Base-by-base conservation (phyloP, 1,139 yeast genomes). In the Suhomyces chickasaworum region DNA sequence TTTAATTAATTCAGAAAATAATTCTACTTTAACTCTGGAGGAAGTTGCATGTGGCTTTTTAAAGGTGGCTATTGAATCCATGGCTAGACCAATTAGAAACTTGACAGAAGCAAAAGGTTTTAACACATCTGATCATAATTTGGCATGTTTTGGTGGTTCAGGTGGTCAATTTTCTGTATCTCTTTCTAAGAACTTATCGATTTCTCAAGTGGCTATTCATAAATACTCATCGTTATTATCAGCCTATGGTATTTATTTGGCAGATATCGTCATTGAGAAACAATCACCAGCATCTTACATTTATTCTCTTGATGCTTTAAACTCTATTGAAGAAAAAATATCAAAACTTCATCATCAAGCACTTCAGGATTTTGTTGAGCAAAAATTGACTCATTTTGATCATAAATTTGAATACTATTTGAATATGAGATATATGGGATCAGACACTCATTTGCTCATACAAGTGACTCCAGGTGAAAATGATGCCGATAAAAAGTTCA, bases 371-470 rank as follows among this genome's bases (percentile, higher is more conserved):
- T 70, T 63, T 50, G 40, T 59, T 15, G 65, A 58, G 3, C 77
- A 72, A 49, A 58, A 61, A 10, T 62, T 71, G 49, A 51, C 59
- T 6, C 56, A 48, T 2, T 62, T 63, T 42, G 44, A 49, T 3
- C 64, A 73, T 10, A 52, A 58, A 42, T 70, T 77, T 45, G 95
- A 89, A 57, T 77, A 78, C 27, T 87, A 78, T 55, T 69, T 89
- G 53, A 90, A 90, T 60, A 71, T 91, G 75, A 77, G 95, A 57
- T 91, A 88, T 62, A 81, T 82, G 51, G 97, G 97, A 6, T 86
- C 96, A 15, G 97, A 90, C 60, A 86, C 97, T 2, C 84, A 86
- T 39, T 71, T 91, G 52, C 85, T 90, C 84, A 81, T 88, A 31
- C 65, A 65, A 3, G 60, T 60, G 27, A 37, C 25, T 1, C 57